A percentile compares a stretch with the other conserved stretches of the same genome.
phyloP scores from a whole-genome alignment of 2,329 filamentous ascomycete genomes.

The Epichloe scottii region DNA sequence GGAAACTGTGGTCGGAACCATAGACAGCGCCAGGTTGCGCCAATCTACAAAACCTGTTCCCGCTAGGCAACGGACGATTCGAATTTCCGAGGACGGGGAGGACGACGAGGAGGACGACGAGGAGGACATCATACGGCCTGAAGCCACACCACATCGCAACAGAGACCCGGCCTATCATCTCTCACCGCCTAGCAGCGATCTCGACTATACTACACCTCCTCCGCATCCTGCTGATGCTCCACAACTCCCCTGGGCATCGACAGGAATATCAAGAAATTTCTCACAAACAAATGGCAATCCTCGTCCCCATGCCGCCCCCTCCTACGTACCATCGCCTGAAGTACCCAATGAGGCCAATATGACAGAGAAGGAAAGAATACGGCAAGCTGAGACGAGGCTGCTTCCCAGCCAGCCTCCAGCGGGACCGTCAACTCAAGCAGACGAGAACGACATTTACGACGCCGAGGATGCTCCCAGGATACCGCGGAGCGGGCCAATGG shows the following conservation, averaged over 20 bases:
- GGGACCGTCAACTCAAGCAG: conserved; percentile 25
- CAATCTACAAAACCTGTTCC: conserved; percentile 14
- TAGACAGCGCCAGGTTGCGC: conserved; percentile 48
- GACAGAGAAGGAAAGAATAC: conserved; percentile 71
- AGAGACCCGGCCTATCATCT: conserved; percentile 5
- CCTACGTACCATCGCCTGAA: conserved; percentile 48
- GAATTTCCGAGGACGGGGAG: conserved; percentile 18
- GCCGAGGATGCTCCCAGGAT: conserved; percentile 26
- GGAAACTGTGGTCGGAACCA: conserved; percentile 77
- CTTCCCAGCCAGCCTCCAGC: conserved; percentile 62
- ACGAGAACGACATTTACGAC: conserved; percentile 40
- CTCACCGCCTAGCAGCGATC: conserved; percentile 22
- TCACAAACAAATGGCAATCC: conserved; percentile 10
- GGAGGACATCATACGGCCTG: conserved; percentile 11
- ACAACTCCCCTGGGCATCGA: neutral
- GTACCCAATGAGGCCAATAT: conserved; percentile 47
- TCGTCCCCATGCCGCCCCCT: conserved; percentile 21
- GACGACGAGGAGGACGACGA: conserved; percentile 14
- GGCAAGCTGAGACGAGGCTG: conserved; percentile 64
- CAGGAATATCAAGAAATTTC: conserved; percentile 5
- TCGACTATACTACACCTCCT: conserved; percentile 6
- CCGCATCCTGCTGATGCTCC: conserved; percentile 8
- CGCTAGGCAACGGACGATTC: conserved; percentile 15
- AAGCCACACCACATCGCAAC: conserved; percentile 6
- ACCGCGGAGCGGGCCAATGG: conserved; percentile 7